These are phyloP conservation scores for Eucalyptus decipiens DNA, from an alignment of 345 rosid genomes.

Conservation along the genomic window DNA sequence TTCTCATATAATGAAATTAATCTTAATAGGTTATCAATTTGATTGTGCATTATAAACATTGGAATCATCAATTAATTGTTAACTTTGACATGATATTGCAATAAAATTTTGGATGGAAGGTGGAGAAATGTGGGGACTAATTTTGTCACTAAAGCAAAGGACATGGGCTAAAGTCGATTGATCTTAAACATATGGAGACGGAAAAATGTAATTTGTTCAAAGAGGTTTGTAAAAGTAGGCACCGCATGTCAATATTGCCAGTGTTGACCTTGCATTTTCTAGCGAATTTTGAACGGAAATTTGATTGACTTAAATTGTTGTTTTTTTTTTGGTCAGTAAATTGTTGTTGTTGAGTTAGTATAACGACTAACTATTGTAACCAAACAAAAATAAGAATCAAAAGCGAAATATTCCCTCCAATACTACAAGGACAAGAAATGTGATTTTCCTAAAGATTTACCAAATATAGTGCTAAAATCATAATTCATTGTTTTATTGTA, in stretches of 20 bases:
- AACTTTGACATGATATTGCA: not conserved
- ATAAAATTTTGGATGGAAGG: not conserved
- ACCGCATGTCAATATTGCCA: fast-evolving
- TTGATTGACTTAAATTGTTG: not conserved
- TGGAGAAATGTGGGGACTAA: not conserved
- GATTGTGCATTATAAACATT: not conserved
- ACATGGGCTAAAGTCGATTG: not conserved
- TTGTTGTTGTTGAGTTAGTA: not conserved
- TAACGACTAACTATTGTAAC: not conserved
- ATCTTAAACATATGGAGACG: not conserved
- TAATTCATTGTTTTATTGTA: not conserved
- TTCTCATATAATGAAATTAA: not conserved
- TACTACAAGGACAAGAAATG: not conserved
- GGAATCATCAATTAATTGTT: not conserved
- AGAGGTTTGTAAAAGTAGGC: not conserved
- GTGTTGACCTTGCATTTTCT: not conserved
- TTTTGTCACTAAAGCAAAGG: not conserved
- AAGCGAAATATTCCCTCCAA: not conserved
- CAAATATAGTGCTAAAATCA: not conserved
- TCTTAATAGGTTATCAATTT: not conserved
- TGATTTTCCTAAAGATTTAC: fast-evolving
- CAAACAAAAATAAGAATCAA: not conserved
- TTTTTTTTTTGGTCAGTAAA: too few relatives aligned
- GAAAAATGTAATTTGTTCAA: not conserved
- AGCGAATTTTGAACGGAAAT: not conserved